These are phyloP conservation scores for Daldinia eschscholtzii DNA, from an alignment of 2,329 filamentous ascomycete genomes.

Conservation along the genomic window DNA sequence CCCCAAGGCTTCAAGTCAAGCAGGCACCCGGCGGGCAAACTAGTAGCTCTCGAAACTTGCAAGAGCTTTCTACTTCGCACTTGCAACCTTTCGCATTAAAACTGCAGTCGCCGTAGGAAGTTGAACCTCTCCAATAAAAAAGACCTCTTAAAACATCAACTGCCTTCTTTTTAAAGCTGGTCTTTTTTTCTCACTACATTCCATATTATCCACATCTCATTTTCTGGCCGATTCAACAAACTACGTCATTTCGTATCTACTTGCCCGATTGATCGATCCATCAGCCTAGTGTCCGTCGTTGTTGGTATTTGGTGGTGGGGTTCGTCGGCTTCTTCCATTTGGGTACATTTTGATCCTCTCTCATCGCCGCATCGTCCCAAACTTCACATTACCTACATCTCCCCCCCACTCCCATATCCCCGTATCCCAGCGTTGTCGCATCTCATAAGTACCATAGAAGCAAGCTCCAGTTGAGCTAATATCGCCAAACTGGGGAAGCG, in stretches of 20 bases:
- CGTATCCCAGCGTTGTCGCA: background rate
- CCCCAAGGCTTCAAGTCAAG: slow-evolving; percentile 10
- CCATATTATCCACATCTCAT: slow-evolving; percentile 3
- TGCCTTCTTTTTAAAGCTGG: slow-evolving; percentile 29
- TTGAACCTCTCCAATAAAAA: slow-evolving; percentile 14
- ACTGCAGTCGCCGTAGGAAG: slow-evolving; percentile 18
- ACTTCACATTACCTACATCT: slow-evolving; percentile 1
- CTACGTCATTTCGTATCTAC: slow-evolving; percentile 37
- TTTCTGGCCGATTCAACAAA: slow-evolving; percentile 18
- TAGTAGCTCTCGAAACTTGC: slow-evolving; percentile 19
- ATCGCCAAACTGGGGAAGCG: slow-evolving; percentile 73
- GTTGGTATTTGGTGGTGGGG: slow-evolving; percentile 41
- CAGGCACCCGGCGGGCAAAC: slow-evolving; percentile 24
- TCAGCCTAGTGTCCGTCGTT: slow-evolving; percentile 24
- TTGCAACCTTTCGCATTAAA: slow-evolving; percentile 11
- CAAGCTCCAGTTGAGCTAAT: slow-evolving; percentile 41
- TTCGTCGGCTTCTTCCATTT: slow-evolving; percentile 33
- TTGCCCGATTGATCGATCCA: slow-evolving; percentile 33
- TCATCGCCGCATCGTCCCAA: slow-evolving; percentile 15
- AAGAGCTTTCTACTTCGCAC: slow-evolving; percentile 25
- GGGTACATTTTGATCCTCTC: slow-evolving; percentile 35
- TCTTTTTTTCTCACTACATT: slow-evolving; percentile 19
- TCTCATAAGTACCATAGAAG: slow-evolving; percentile 16
- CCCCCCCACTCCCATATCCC: background rate
- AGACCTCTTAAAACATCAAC: slow-evolving; percentile 11